Evolutionary conservation across 805 yeast species (phyloP).

Genomic region (Hanseniaspora mollemarum): DNA sequence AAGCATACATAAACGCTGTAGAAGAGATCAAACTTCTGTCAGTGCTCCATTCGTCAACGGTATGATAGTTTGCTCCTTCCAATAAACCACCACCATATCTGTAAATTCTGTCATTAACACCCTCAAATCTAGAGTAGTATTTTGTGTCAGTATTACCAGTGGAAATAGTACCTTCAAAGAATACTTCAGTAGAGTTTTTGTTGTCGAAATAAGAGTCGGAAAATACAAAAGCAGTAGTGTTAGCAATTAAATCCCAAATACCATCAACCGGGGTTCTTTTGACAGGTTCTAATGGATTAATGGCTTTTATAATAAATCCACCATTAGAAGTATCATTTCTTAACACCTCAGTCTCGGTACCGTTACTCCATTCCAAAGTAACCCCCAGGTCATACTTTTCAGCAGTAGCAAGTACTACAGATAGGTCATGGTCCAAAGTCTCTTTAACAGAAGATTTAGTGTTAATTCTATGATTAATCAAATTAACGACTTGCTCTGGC

Average conservation of each 20-base stretch:
- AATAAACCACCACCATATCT: slow-evolving; percentile 17
- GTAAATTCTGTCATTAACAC: slow-evolving; percentile 18
- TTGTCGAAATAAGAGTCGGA: slow-evolving; percentile 34
- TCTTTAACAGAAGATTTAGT: slow-evolving; percentile 37
- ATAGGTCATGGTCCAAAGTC: slow-evolving; percentile 29
- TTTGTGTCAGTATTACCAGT: slow-evolving; percentile 21
- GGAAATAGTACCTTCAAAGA: slow-evolving; percentile 17
- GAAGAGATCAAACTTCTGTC: slow-evolving; percentile 16
- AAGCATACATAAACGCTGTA: slow-evolving; percentile 19
- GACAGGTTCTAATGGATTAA: slow-evolving; percentile 37
- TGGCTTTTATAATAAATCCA: slow-evolving; percentile 25
- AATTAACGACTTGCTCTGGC: slow-evolving; percentile 44
- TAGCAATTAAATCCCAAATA: slow-evolving; percentile 46
- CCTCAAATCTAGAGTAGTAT: slow-evolving; percentile 15
- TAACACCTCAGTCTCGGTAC: slow-evolving; percentile 15
- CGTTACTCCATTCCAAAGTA: slow-evolving; percentile 15
- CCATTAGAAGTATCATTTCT: slow-evolving; percentile 17
- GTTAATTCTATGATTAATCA: slow-evolving; percentile 48
- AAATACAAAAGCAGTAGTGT: slow-evolving; percentile 45
- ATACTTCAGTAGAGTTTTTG: slow-evolving; percentile 10
- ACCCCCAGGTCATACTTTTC: slow-evolving; percentile 18
- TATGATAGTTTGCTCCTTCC: slow-evolving; percentile 16
- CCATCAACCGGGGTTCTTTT: slow-evolving; percentile 40
- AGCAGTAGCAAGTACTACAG: slow-evolving; percentile 16
- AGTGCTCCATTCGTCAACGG: slow-evolving; percentile 19